Evolutionary conservation across 2,329 filamentous ascomycete genomes (phyloP).

Genomic region (Sclerotinia spermophila): DNA sequence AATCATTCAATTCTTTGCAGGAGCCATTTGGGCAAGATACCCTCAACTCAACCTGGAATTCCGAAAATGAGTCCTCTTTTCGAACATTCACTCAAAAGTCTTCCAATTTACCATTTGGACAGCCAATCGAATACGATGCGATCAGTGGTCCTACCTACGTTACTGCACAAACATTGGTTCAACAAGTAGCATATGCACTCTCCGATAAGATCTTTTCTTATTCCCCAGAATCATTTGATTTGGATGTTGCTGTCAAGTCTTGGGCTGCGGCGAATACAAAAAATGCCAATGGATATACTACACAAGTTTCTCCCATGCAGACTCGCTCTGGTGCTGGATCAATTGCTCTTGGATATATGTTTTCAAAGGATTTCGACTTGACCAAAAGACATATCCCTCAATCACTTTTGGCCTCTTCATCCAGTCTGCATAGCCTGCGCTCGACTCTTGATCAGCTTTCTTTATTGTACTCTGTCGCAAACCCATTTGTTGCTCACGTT

Average conservation of each 20-base stretch:
- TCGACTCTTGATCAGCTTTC: conserved; percentile 87
- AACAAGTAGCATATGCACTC: conserved; percentile 91
- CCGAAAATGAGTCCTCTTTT: conserved; percentile 28
- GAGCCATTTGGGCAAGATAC: conserved; percentile 31
- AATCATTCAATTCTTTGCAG: conserved; percentile 22
- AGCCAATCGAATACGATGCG: conserved; percentile 50
- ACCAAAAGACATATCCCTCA: conserved; percentile 89
- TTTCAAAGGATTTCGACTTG: conserved; percentile 93
- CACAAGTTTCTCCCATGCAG: conserved; percentile 75
- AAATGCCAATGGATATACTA: conserved; percentile 80
- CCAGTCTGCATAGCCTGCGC: conserved; percentile 75
- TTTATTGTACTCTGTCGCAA: conserved; percentile 85
- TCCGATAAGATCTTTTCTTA: conserved; percentile 98
- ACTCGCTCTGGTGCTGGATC: conserved; percentile 85
- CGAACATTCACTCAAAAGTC: conserved; percentile 39
- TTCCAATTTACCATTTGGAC: conserved; percentile 55
- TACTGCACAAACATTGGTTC: conserved; percentile 87
- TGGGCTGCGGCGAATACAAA: conserved; percentile 69
- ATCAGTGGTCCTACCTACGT: conserved; percentile 88
- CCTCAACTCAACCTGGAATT: conserved; percentile 35
- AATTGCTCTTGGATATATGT: conserved; percentile 93
- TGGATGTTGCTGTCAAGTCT: conserved; percentile 75
- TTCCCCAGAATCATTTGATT: conserved; percentile 87
- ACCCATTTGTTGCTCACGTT: conserved; percentile 88
- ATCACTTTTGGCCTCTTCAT: conserved; percentile 80